These are phyloP conservation scores for Pyrrhoderma noxium DNA, from an alignment of 1,284 basidiomycete genomes.

Conservation along the genomic window DNA sequence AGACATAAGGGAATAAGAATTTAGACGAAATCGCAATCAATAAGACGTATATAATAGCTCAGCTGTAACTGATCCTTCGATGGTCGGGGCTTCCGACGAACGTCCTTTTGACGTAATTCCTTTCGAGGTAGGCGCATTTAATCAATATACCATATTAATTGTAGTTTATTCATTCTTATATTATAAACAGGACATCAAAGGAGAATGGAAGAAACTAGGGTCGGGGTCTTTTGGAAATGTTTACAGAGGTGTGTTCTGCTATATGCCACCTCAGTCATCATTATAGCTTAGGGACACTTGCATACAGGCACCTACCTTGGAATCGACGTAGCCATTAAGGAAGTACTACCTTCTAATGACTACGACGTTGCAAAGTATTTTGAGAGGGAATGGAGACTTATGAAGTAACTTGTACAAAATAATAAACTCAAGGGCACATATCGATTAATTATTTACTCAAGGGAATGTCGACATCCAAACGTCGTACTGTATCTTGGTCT, in stretches of 20 bases:
- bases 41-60: no score
- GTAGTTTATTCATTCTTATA: conserved; percentile 3
- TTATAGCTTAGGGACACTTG: conserved; percentile 15
- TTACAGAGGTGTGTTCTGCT: conserved; percentile 60
- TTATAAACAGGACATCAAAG: conserved; percentile 70
- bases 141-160: no score
- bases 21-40: no score
- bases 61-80: no score
- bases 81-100: conserved; percentile 14
- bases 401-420: conserved; percentile 50
- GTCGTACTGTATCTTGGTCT: conserved; percentile 94
- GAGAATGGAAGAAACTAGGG: conserved; percentile 82
- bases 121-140: conserved; percentile 64
- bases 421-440: not conserved
- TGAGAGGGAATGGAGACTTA: conserved; percentile 93
- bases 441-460: conserved; percentile 20
- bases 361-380: conserved; percentile 98
- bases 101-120: conserved; percentile 74
- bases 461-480: conserved; percentile 85
- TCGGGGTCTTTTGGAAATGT: conserved; percentile 91
- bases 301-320: conserved; percentile 78
- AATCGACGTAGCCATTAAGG: conserved; percentile 94
- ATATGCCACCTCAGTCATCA: not conserved
- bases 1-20: no score
- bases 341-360: conserved; percentile 81